Evolutionary conservation across 208 protist species (phyloP).

Genomic region (Histomonas meleagridis): DNA sequence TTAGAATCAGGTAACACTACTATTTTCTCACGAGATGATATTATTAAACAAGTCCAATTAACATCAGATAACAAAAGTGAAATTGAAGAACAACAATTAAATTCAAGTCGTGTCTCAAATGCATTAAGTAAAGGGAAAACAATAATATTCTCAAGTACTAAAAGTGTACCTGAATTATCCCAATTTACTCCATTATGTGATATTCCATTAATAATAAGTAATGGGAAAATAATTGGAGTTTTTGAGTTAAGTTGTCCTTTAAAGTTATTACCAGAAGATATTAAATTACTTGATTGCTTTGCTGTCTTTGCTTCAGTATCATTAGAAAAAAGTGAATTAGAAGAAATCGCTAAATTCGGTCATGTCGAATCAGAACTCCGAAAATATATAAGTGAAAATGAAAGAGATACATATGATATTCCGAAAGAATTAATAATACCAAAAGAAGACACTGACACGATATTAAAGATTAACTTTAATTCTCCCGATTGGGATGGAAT

Average conservation of each 20-base stretch:
- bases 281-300: background rate
- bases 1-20: background rate
- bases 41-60: too few species aligned
- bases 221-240: background rate
- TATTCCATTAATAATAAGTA: background rate
- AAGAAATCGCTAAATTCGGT: background rate
- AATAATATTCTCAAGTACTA: too few species aligned
- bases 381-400: background rate
- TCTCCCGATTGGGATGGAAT: background rate
- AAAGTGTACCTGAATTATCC: too few species aligned
- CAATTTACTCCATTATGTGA: too few species aligned
- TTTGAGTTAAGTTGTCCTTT: background rate
- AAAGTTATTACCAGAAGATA: background rate
- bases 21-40: too few species aligned
- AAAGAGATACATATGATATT: background rate
- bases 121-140: too few species aligned
- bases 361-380: background rate
- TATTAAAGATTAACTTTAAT: background rate
- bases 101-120: too few species aligned
- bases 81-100: too few species aligned
- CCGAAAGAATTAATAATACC: background rate
- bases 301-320: background rate
- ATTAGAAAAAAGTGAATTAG: background rate
- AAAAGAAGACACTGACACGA: background rate
- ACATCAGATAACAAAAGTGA: too few species aligned